Base-by-base conservation (phyloP, 108 stramenopile species). In the Cyclostephanos invisitatus region DNA sequence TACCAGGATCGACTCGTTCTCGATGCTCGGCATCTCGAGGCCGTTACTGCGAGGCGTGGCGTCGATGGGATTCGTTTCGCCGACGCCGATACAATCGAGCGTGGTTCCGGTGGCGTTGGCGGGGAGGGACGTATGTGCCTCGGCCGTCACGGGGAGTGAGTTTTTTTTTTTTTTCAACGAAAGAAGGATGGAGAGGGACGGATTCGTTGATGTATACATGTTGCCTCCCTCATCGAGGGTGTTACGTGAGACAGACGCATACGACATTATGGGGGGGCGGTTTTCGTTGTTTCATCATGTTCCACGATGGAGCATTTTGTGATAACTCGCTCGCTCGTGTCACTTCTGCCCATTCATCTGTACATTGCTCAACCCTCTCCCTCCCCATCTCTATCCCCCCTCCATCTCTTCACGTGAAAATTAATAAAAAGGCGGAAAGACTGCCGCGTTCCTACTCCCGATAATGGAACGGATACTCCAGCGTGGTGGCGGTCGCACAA, bases 361-460 rank as follows among this genome's bases (percentile, higher is more conserved):
- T 32, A 32, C 32, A 32, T 32, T 4, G 32, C 32, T 32, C 3
- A 32, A 2, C 29, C 4, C 56, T 20, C 12, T 15, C 56, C 15
- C 29, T 20, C 29, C 18, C 56, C 18, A n/a, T n/a, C n/a, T n/a
- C 29, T 3, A 11, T 3, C 27, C 15, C 10, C 56, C 29, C 29
- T 2, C 12, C 17, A n/a, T 3, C 17, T 57, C 28, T 0, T 20
- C 28, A 12, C 29, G 17, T 32, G 32, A 32, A 32, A 0, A 62
- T 14, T 21, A 50, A 47, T 75, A 77, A 14, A 87, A 84, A 28
- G 89, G 89, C 62, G 97, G 97, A 44, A 98, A 98, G 71, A 98
- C 97, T 35, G 98, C 97, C 9, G 99, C 99, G 5, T 99, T 99
- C 65, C 65, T 96, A 25, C 84, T 99, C 0, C 99, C 99, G 21